Percentiles rank a stretch among this genome's conserved stretches.
Evolutionary conservation across 2,329 filamentous ascomycete species (phyloP).

Genomic region (Tolypocladium guangdongense): DNA sequence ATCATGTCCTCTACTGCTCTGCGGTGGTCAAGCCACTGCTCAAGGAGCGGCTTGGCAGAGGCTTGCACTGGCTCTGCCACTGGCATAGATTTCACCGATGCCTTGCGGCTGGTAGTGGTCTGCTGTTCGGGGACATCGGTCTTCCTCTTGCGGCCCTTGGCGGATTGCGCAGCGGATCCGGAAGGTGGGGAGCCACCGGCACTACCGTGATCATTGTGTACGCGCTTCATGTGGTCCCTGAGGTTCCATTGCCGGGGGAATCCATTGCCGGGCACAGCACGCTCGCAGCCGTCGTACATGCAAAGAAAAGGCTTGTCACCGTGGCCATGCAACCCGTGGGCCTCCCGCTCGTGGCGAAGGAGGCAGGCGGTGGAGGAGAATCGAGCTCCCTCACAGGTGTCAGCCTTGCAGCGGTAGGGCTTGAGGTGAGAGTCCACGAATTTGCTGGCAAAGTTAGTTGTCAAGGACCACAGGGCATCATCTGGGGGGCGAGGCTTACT

Average conservation of each 20-base stretch:
- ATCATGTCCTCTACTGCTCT: slow-evolving; percentile 51
- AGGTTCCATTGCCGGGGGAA: slow-evolving; percentile 95
- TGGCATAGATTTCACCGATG: slow-evolving; percentile 30
- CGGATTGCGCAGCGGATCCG: slow-evolving; percentile 16
- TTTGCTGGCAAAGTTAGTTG: slow-evolving; percentile 52
- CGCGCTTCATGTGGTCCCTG: slow-evolving; percentile 92
- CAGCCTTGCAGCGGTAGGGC: slow-evolving; percentile 88
- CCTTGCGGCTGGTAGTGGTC: slow-evolving; percentile 34
- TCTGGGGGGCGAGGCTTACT: slow-evolving; percentile 50
- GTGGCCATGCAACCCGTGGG: slow-evolving; percentile 90
- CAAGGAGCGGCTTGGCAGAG: slow-evolving; percentile 30
- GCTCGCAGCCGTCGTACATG: slow-evolving; percentile 78
- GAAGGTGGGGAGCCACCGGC: slow-evolving; percentile 29
- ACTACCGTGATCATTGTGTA: slow-evolving; percentile 57
- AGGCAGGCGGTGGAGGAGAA: slow-evolving; percentile 95
- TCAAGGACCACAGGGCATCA: not conserved
- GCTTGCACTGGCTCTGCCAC: slow-evolving; percentile 20
- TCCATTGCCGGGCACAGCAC: slow-evolving; percentile 69
- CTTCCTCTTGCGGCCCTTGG: slow-evolving; percentile 49
- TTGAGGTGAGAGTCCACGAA: slow-evolving; percentile 94
- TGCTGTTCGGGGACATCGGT: slow-evolving; percentile 34
- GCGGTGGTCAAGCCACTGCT: slow-evolving; percentile 52
- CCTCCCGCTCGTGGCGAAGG: slow-evolving; percentile 88
- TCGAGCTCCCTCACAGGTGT: slow-evolving; percentile 70
- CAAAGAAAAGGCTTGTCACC: slow-evolving; percentile 88